These are phyloP conservation scores for Suhomyces kilbournensis DNA, from an alignment of 805 yeast genomes.

Conservation along the genomic window DNA sequence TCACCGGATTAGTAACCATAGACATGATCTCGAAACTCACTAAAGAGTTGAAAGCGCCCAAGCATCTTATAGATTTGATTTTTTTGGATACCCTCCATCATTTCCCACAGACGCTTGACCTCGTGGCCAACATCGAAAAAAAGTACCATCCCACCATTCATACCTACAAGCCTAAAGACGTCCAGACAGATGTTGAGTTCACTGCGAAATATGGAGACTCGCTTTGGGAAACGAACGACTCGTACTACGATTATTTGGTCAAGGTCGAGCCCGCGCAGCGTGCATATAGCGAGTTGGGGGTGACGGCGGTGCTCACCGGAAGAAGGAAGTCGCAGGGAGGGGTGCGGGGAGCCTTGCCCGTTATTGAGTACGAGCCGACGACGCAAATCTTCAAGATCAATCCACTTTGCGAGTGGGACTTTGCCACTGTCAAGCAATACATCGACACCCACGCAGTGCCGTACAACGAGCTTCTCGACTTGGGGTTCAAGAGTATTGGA, in stretches of 20 bases:
- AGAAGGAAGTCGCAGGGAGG: conserved; percentile 91
- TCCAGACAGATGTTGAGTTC: conserved; percentile 60
- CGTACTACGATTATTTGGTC: conserved; percentile 76
- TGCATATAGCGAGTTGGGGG: conserved; percentile 69
- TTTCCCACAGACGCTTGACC: conserved; percentile 86
- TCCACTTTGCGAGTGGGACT: conserved; percentile 83
- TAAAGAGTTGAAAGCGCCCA: conserved; percentile 5
- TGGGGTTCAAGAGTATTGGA: conserved; percentile 89
- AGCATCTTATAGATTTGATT: conserved; percentile 62
- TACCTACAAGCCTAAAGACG: conserved; percentile 63
- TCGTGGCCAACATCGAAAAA: conserved; percentile 56
- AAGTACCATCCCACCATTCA: conserved; percentile 60
- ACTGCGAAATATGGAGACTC: conserved; percentile 64
- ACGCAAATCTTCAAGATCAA: conserved; percentile 80
- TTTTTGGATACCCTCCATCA: conserved; percentile 91
- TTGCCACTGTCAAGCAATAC: conserved; percentile 66
- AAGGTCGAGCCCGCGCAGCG: conserved; percentile 92
- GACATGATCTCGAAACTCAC: conserved; percentile 69
- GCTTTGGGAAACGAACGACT: conserved; percentile 82
- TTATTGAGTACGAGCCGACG: conserved; percentile 70
- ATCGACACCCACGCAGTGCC: conserved; percentile 74
- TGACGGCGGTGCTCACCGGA: conserved; percentile 89
- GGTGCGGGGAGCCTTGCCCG: conserved; percentile 64
- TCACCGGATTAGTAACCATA: conserved; percentile 84
- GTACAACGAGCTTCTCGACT: conserved; percentile 75